Conservation (phyloP, 495 filamentous ascomycete genomes). For the Xylaria longipes region DNA sequence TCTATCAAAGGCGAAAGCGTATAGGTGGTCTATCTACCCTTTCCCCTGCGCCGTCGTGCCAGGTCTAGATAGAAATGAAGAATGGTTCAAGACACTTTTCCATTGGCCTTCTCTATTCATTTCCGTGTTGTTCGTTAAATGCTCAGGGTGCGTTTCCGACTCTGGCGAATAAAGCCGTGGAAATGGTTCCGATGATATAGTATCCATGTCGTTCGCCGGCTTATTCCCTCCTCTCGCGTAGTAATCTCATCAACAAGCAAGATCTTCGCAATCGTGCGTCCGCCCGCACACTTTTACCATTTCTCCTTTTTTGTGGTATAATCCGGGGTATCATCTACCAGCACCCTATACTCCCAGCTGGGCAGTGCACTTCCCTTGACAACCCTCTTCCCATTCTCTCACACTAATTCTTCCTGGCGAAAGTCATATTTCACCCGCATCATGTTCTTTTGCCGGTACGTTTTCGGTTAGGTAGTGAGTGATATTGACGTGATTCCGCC, state of each 20-base stretch:
- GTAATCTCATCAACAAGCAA: neutral
- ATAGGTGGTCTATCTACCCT: conserved; percentile 6
- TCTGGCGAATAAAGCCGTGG: neutral
- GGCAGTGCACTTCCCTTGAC: neutral
- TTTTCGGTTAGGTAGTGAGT: neutral
- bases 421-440: neutral
- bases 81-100: neutral
- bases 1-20: neutral
- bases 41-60: neutral
- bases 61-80: conserved; percentile 1
- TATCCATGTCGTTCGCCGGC: neutral
- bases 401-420: neutral
- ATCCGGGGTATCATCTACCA: conserved; percentile 13
- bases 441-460: neutral
- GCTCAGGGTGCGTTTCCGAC: neutral
- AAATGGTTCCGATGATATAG: neutral
- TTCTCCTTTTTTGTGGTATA: neutral
- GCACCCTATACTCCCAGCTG: neutral
- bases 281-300: neutral
- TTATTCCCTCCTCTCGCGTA: neutral
- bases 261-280: neutral
- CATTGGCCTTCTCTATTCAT: neutral
- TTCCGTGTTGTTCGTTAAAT: neutral
- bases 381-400: no score
- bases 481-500: no score